These are phyloP conservation scores for Polygonum maritimum DNA, from an alignment of 148 eudicot genomes.

Conservation along the genomic window DNA sequence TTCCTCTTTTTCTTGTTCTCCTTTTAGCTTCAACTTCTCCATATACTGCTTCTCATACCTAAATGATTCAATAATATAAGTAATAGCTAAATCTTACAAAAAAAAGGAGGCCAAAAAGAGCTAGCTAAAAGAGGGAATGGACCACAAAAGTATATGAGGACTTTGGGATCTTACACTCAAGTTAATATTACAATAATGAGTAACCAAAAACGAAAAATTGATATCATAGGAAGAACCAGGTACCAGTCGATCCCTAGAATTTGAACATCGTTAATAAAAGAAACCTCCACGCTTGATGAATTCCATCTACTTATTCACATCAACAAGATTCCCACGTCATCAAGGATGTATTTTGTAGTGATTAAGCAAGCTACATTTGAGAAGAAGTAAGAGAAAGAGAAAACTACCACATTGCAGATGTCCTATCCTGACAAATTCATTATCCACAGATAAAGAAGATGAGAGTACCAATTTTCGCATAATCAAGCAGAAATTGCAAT, in stretches of 20 bases:
- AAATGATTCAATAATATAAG: conserved; percentile 10
- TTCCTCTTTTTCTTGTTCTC: conserved; percentile 47
- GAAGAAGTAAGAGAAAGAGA: neutral
- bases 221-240: neutral
- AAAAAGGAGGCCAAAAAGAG: neutral
- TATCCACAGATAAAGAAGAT: neutral
- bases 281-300: neutral
- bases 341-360: neutral
- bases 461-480: conserved; percentile 46
- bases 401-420: neutral
- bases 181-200: neutral
- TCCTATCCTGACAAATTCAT: neutral
- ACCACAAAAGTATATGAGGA: neutral
- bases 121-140: neutral
- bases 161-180: neutral
- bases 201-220: neutral
- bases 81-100: conserved; percentile 7
- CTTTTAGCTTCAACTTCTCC: conserved; percentile 52
- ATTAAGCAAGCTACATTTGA: neutral
- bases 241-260: neutral
- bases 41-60: conserved; percentile 71
- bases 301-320: neutral
- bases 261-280: neutral
- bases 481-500: conserved; percentile 85
- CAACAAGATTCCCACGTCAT: neutral